phyloP scores from a whole-genome alignment of 2,329 filamentous ascomycete species.

The Macrophomina tecta region DNA sequence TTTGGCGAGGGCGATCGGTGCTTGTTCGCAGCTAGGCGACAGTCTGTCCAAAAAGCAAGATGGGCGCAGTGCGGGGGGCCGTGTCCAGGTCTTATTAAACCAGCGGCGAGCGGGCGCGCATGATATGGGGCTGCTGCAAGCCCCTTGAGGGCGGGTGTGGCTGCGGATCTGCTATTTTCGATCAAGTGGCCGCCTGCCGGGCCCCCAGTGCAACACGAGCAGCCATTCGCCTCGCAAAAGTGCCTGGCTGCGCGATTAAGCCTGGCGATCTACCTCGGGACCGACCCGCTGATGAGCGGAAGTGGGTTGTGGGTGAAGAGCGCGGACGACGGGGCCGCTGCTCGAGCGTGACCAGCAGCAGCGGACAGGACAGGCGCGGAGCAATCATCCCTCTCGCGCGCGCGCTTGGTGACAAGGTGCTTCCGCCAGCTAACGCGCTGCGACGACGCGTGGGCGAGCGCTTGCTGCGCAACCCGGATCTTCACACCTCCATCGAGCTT shows the following conservation, averaged over 20 bases:
- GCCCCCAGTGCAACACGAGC: conserved; percentile 9
- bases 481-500: not conserved
- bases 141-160: conserved; percentile 22
- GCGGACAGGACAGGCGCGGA: not conserved
- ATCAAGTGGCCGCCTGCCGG: conserved; percentile 17
- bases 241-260: conserved; percentile 8
- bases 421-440: not conserved
- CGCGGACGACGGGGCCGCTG: not conserved
- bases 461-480: not conserved
- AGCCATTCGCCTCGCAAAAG: conserved; percentile 2
- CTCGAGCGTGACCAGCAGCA: conserved; percentile 1
- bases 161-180: conserved; percentile 26
- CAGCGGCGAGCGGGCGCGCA: not conserved
- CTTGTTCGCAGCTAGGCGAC: not conserved
- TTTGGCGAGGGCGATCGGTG: conserved; percentile 9
- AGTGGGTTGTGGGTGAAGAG: not conserved
- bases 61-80: conserved; percentile 1
- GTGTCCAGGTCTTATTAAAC: conserved; percentile 16
- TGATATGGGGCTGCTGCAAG: conserved; percentile 22
- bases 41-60: not conserved
- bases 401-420: conserved; percentile 8
- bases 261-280: conserved; percentile 1
- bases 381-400: not conserved
- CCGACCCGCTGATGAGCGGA: not conserved
- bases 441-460: not conserved